Conservation (phyloP, 495 filamentous ascomycete species). For the Hyphodiscus hymeniophilus region DNA sequence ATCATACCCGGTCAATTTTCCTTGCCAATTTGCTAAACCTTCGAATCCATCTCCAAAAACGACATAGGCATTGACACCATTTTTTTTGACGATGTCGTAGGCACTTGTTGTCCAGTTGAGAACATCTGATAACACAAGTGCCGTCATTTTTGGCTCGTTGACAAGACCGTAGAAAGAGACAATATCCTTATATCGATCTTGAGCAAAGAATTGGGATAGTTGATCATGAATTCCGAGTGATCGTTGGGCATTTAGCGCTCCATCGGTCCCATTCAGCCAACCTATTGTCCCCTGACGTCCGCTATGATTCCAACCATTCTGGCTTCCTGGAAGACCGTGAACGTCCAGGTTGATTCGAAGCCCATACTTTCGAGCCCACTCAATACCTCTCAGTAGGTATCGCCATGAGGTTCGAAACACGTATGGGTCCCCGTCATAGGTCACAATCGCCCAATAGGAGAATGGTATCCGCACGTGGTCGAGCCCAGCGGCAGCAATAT, state of each 20-base stretch:
- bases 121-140: slow-evolving; percentile 48
- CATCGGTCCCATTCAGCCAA: slow-evolving; percentile 73
- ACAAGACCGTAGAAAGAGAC: slow-evolving; percentile 77
- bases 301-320: slow-evolving; percentile 89
- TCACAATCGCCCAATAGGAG: slow-evolving; percentile 89
- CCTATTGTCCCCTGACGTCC: slow-evolving; percentile 61
- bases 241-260: slow-evolving; percentile 57
- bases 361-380: slow-evolving; percentile 89
- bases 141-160: slow-evolving; percentile 80
- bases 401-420: slow-evolving; percentile 83
- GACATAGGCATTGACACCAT: slow-evolving; percentile 57
- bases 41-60: slow-evolving; percentile 82
- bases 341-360: slow-evolving; percentile 91
- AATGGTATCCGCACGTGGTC: slow-evolving; percentile 95
- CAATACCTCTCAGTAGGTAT: slow-evolving; percentile 87
- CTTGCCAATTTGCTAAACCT: slow-evolving; percentile 73
- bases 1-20: slow-evolving; percentile 45
- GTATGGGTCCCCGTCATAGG: slow-evolving; percentile 82
- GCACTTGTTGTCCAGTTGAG: slow-evolving; percentile 63
- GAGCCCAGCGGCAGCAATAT: slow-evolving; percentile 81
- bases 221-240: slow-evolving; percentile 78
- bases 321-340: slow-evolving; percentile 76
- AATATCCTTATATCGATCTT: slow-evolving; percentile 77
- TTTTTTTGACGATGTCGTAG: slow-evolving; percentile 54
- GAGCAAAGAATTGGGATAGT: slow-evolving; percentile 75